phyloP scores from a whole-genome alignment of 2,329 filamentous ascomycete species.

The Colletotrichum ledebouriae region DNA sequence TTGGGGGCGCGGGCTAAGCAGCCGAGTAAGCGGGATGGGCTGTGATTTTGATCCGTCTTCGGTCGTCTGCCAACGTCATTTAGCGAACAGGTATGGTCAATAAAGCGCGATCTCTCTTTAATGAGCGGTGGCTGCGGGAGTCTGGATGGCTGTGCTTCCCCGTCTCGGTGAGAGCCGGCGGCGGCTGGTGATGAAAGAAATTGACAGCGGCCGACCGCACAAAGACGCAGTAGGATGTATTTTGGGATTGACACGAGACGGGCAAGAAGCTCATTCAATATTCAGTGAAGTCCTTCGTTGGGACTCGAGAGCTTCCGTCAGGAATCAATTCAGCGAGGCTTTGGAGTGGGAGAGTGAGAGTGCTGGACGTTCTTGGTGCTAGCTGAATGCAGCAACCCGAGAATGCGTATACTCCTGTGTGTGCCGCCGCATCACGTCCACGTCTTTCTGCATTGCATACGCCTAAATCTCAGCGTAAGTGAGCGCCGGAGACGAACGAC shows the following conservation, averaged over 20 bases:
- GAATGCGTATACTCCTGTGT: neutral
- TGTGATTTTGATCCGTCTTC: neutral
- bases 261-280: neutral
- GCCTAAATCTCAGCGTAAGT: constrained; percentile 1
- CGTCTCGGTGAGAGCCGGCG: neutral
- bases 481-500: neutral
- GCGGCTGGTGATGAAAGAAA: neutral
- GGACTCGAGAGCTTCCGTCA: neutral
- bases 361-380: constrained; percentile 21
- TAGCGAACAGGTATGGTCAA: no score
- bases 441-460: neutral
- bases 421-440: neutral
- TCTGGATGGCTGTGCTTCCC: constrained; percentile 5
- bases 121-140: constrained; percentile 15
- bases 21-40: constrained; percentile 30
- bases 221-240: neutral
- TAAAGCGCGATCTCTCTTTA: neutral
- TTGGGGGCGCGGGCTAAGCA: neutral
- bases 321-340: neutral
- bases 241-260: neutral
- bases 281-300: no score
- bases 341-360: constrained; percentile 15
- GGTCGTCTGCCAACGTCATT: neutral
- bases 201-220: constrained; percentile 8
- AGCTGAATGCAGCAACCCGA: constrained; percentile 40